These are phyloP conservation scores for Massospora cicadina DNA, from an alignment of 371 early-diverging fungal species.

Conservation along the genomic window DNA sequence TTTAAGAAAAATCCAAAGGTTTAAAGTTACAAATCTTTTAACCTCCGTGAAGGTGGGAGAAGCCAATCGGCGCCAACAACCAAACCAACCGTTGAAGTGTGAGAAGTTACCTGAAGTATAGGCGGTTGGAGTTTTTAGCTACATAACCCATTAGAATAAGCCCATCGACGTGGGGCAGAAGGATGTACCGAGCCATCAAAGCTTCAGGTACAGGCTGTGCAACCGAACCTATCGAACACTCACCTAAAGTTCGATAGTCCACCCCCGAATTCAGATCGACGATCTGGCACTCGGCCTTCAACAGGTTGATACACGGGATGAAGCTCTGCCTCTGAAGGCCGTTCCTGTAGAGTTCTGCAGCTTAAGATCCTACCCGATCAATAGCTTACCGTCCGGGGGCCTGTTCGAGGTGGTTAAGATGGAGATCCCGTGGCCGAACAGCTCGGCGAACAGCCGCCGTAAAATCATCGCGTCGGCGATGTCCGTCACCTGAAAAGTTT, in stretches of 20 bases:
- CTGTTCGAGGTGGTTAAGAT: slow-evolving; percentile 84
- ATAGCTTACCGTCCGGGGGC: slow-evolving; percentile 50
- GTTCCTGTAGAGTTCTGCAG: slow-evolving; percentile 71
- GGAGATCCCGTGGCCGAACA: slow-evolving; percentile 75
- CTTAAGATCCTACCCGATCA: background rate
- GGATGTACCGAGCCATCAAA: too few species aligned
- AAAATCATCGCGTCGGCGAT: slow-evolving; percentile 94
- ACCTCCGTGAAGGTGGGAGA: too few species aligned
- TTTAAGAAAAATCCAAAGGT: too few species aligned
- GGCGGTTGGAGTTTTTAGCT: background rate
- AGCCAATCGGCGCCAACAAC: too few species aligned
- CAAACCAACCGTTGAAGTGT: too few species aligned
- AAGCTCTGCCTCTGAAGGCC: slow-evolving; percentile 85
- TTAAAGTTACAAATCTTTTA: too few species aligned
- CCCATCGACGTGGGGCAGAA: too few species aligned
- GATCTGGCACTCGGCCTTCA: slow-evolving; percentile 62
- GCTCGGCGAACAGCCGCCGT: slow-evolving; percentile 56
- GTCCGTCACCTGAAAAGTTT: slow-evolving; percentile 67
- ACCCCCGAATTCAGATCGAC: slow-evolving; percentile 70
- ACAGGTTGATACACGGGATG: slow-evolving; percentile 70
- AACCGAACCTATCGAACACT: slow-evolving; percentile 6
- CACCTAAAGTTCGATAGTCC: slow-evolving; percentile 53
- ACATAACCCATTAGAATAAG: too few species aligned
- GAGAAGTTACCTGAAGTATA: background rate
- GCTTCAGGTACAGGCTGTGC: too few species aligned